phyloP scores from a whole-genome alignment of 2,329 filamentous ascomycete species.

The Ophiostoma triangulosporum region DNA sequence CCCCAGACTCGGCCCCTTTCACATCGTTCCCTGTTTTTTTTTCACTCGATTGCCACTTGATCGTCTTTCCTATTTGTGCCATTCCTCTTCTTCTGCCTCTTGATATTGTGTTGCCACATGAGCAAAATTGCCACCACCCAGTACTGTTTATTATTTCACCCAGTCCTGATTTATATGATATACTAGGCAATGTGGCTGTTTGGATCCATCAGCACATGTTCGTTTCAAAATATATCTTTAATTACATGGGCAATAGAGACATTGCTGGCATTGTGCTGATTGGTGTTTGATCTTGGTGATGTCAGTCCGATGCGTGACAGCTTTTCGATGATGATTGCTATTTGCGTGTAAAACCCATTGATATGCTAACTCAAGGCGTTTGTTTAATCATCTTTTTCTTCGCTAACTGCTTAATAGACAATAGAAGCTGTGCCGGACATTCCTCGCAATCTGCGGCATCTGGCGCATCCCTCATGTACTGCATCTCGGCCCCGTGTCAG shows the following conservation, averaged over 20 bases:
- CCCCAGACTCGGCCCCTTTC: conserved; percentile 5
- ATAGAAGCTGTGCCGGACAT: background rate
- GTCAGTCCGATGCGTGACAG: too few relatives aligned
- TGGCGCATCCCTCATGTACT: background rate
- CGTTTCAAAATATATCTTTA: too few relatives aligned
- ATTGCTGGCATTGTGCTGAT: too few relatives aligned
- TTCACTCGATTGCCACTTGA: background rate
- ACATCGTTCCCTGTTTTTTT: background rate
- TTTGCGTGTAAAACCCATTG: too few relatives aligned
- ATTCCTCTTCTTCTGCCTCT: background rate
- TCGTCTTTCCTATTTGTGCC: background rate
- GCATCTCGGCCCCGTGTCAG: conserved; percentile 1
- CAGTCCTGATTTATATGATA: background rate
- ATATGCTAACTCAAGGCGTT: too few relatives aligned
- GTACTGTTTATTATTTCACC: background rate
- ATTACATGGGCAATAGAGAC: too few relatives aligned
- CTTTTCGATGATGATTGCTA: too few relatives aligned
- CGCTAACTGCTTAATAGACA: background rate
- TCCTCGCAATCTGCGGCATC: background rate
- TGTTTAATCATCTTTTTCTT: too few relatives aligned
- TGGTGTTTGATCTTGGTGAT: too few relatives aligned
- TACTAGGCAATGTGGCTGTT: too few relatives aligned
- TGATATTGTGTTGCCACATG: background rate
- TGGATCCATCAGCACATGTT: too few relatives aligned
- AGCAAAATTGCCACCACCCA: background rate